These are phyloP conservation scores for Tricholoma sp. DNA, from an alignment of 768 basidiomycete species.

Conservation along the genomic window DNA sequence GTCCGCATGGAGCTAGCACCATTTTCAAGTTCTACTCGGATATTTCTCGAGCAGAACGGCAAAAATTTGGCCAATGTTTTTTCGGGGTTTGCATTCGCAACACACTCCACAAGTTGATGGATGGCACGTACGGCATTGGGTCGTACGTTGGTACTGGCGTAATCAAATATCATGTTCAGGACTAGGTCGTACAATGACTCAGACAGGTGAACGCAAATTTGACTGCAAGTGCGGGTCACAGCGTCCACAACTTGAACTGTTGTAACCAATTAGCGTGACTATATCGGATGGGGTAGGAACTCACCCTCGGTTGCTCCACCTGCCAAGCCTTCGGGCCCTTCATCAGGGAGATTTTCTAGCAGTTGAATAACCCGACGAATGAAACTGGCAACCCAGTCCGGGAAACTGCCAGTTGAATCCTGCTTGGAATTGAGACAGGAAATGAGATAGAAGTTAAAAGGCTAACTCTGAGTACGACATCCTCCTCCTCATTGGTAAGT, in stretches of 20 bases:
- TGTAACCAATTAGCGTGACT: slow-evolving; percentile 1
- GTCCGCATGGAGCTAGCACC: slow-evolving; percentile 75
- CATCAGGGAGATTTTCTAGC: slow-evolving; percentile 83
- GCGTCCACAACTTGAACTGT: slow-evolving; percentile 73
- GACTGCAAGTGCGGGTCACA: slow-evolving; percentile 69
- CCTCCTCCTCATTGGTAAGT: slow-evolving; percentile 61
- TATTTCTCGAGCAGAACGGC: slow-evolving; percentile 64
- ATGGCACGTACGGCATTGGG: slow-evolving; percentile 85
- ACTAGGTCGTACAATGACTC: slow-evolving; percentile 74
- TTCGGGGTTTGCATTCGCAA: slow-evolving; percentile 72
- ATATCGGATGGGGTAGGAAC: neutral
- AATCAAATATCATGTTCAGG: slow-evolving; percentile 78
- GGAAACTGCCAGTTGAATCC: slow-evolving; percentile 69
- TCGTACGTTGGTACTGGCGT: slow-evolving; percentile 74
- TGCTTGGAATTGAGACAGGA: slow-evolving; percentile 11
- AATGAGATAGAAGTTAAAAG: neutral
- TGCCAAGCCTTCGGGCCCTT: slow-evolving; percentile 57
- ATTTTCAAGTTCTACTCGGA: slow-evolving; percentile 72
- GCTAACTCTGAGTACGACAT: slow-evolving; percentile 52
- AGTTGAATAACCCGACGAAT: slow-evolving; percentile 73
- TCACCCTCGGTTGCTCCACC: slow-evolving; percentile 63
- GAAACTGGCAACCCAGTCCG: slow-evolving; percentile 82
- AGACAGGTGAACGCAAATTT: slow-evolving; percentile 72
- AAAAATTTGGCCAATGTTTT: slow-evolving; percentile 80
- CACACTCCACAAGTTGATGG: slow-evolving; percentile 79